Conservation (phyloP, 2,329 filamentous ascomycete genomes). For the Microdochium nivale region DNA sequence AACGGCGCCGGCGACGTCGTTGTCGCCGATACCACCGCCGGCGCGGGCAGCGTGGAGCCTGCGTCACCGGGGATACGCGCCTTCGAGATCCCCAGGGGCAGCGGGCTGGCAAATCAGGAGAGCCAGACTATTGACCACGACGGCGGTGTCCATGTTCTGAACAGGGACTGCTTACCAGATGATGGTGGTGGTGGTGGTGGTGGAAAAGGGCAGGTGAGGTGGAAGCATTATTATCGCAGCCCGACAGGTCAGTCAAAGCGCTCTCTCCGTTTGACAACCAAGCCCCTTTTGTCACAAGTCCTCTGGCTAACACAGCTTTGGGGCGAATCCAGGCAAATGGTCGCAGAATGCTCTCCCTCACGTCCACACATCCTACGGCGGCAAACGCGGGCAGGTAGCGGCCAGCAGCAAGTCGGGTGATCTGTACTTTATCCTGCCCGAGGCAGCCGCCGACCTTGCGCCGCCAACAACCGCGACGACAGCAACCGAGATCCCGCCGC, state of each 20-base stretch:
- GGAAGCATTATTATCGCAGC: conserved; percentile 30
- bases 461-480: not conserved
- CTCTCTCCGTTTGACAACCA: too few species aligned
- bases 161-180: conserved; percentile 26
- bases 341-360: conserved; percentile 19
- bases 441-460: conserved; percentile 9
- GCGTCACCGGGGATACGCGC: conserved; percentile 30
- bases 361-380: conserved; percentile 18
- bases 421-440: conserved; percentile 27
- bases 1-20: conserved; percentile 26
- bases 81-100: conserved; percentile 33
- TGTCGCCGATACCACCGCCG: conserved; percentile 11
- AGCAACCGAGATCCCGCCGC: not conserved
- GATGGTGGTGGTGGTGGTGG: conserved; percentile 7
- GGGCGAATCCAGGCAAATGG: conserved; percentile 21
- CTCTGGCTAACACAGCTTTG: not conserved
- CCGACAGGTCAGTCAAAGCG: conserved; percentile 22
- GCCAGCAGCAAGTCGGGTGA: conserved; percentile 22
- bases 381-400: conserved; percentile 26
- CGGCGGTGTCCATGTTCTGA: conserved; percentile 39
- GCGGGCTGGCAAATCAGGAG: conserved; percentile 41
- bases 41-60: conserved; percentile 6
- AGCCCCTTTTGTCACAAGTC: not conserved
- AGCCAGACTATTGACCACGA: conserved; percentile 33
- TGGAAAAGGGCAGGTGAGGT: conserved; percentile 9